Conservation (phyloP, 768 basidiomycete genomes). For the Austroboletus eburneus region DNA sequence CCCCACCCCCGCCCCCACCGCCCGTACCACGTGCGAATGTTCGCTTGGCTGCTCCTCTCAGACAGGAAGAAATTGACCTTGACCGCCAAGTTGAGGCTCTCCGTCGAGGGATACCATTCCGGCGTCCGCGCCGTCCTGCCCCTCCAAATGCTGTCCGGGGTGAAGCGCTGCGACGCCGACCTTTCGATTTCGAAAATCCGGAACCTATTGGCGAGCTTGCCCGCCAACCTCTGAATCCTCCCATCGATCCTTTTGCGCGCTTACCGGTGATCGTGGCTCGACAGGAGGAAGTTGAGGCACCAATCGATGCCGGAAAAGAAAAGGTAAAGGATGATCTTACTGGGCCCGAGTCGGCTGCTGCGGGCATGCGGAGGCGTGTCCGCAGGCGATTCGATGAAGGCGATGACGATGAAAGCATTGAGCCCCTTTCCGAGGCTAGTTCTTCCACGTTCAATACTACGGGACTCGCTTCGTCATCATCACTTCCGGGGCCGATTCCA, state of each 20-base stretch:
- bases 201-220: constrained; percentile 13
- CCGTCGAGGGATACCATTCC: constrained; percentile 19
- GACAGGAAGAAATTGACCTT: constrained; percentile 7
- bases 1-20: constrained; percentile 9
- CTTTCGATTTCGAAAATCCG: constrained; percentile 13
- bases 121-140: constrained; percentile 24
- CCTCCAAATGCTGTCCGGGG: constrained; percentile 18
- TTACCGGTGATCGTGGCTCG: constrained; percentile 6
- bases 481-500: constrained; percentile 3
- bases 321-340: constrained; percentile 19
- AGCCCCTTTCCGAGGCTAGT: constrained; percentile 1
- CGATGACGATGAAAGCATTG: constrained; percentile 4
- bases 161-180: constrained; percentile 16
- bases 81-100: constrained; percentile 21
- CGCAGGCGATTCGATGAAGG: constrained; percentile 16
- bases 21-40: constrained; percentile 19
- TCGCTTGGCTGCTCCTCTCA: constrained; percentile 13
- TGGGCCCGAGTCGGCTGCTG: neutral
- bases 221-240: constrained; percentile 15
- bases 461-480: neutral
- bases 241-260: constrained; percentile 7
- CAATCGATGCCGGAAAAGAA: constrained; percentile 17
- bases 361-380: constrained; percentile 16
- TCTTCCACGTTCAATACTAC: constrained; percentile 5
- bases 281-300: neutral